phyloP scores from a whole-genome alignment of 441 rosid genomes.

The Populus hybrid region DNA sequence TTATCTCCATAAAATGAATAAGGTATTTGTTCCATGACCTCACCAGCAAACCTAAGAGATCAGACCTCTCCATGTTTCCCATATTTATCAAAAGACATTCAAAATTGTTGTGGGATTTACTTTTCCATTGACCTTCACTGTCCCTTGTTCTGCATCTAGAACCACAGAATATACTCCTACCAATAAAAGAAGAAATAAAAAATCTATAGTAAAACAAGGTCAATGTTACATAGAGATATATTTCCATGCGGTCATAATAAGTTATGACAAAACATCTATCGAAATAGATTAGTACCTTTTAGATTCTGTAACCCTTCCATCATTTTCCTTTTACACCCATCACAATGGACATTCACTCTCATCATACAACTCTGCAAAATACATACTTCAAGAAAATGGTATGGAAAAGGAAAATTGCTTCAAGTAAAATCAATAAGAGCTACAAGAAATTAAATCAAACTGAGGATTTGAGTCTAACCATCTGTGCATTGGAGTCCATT shows the following conservation, averaged over 20 bases:
- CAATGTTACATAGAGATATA: no score
- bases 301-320: constrained; percentile 34
- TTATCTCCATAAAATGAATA: neutral
- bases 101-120: constrained; percentile 27
- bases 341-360: constrained; percentile 32
- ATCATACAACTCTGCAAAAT: constrained; percentile 16
- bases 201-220: no score
- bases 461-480: no score
- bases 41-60: constrained; percentile 28
- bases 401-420: neutral
- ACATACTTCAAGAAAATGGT: neutral
- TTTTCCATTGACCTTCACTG: constrained; percentile 28
- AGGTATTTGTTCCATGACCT: constrained; percentile 1
- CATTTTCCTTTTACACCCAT: constrained; percentile 31
- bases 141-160: constrained; percentile 6
- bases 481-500: no score
- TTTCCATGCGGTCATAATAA: no score
- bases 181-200: no score
- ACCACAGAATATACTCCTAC: no score
- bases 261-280: neutral
- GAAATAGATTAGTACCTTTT: constrained; percentile 19
- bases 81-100: constrained; percentile 18
- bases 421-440: no score
- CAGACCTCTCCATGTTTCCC: constrained; percentile 34
- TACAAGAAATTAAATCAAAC: no score